A percentile compares a stretch with the other conserved stretches of the same genome.
Conservation (phyloP, 2,329 filamentous ascomycete genomes). For the Pezizomycotina sp. region DNA sequence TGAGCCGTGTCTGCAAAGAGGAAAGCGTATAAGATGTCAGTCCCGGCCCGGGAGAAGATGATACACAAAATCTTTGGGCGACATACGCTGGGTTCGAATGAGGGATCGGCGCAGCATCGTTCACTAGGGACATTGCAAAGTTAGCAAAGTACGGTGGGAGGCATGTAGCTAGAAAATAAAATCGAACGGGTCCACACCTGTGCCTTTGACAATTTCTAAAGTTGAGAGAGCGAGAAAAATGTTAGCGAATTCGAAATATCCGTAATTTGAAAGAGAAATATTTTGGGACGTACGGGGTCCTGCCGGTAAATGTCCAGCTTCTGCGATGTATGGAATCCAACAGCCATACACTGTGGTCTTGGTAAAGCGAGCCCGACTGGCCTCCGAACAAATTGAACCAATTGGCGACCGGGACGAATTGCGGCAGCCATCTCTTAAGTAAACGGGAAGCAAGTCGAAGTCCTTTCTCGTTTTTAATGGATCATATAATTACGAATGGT, state of each 20-base stretch:
- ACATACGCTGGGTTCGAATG: slow-evolving; percentile 43
- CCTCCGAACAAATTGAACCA: neutral
- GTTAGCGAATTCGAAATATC: neutral
- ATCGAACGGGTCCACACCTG: slow-evolving; percentile 38
- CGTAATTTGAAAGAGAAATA: slow-evolving; percentile 1
- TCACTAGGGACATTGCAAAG: slow-evolving; percentile 41
- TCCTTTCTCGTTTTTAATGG: too few relatives aligned
- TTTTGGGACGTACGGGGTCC: slow-evolving; percentile 53
- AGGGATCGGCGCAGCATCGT: slow-evolving; percentile 68
- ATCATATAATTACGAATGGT: too few relatives aligned
- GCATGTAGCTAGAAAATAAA: slow-evolving; percentile 1
- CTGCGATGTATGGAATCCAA: slow-evolving; percentile 75
- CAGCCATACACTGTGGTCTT: slow-evolving; percentile 36
- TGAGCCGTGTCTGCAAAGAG: slow-evolving; percentile 49
- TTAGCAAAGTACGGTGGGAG: neutral
- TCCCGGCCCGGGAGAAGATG: too few relatives aligned
- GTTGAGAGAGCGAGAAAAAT: neutral
- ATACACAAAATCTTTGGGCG: neutral
- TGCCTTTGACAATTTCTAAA: slow-evolving; percentile 56
- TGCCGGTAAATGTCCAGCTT: slow-evolving; percentile 61
- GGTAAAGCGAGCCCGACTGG: neutral
- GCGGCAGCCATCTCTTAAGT: neutral
- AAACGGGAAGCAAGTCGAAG: slow-evolving; percentile 1
- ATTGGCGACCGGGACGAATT: neutral
- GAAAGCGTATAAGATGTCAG: slow-evolving; percentile 1